A percentile compares a stretch with the other conserved stretches of the same genome.
Conservation (phyloP, 2,329 filamentous ascomycete genomes). For the Leptodontidium sp. region DNA sequence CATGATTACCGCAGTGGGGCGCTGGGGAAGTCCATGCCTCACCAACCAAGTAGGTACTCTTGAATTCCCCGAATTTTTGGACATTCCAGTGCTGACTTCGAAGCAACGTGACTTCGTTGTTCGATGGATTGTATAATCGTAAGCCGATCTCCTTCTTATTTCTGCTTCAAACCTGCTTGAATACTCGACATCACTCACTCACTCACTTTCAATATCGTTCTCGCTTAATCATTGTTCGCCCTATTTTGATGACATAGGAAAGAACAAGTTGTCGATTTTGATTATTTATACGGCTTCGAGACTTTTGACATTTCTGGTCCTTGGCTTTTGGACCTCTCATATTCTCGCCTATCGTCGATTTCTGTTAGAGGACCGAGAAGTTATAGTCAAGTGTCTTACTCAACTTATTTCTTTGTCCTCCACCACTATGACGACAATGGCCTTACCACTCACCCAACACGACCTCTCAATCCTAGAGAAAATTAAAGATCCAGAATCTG, state of each 20-base stretch:
- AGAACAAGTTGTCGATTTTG: neutral
- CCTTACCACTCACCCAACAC: constrained; percentile 58
- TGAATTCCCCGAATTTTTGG: constrained; percentile 4
- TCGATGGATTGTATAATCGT: neutral
- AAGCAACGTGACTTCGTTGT: neutral
- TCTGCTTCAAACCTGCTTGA: neutral
- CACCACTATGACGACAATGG: constrained; percentile 51
- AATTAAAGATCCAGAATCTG: constrained; percentile 71
- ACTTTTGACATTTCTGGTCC: neutral
- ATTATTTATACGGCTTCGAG: too few relatives aligned
- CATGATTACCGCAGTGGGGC: neutral
- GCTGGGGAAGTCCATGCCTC: neutral
- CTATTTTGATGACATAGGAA: too few relatives aligned
- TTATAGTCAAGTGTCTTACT: neutral
- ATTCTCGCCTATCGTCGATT: neutral
- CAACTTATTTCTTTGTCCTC: neutral
- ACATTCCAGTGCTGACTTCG: neutral
- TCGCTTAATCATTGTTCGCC: neutral
- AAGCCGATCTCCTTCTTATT: neutral
- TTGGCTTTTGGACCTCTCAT: too few relatives aligned
- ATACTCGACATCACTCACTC: neutral
- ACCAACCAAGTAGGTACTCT: constrained; percentile 16
- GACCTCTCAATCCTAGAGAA: constrained; percentile 71
- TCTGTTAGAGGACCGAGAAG: neutral
- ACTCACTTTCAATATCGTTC: neutral